phyloP scores from a whole-genome alignment of 169 alveolate genomes.

The Plasmodium yoelii region DNA sequence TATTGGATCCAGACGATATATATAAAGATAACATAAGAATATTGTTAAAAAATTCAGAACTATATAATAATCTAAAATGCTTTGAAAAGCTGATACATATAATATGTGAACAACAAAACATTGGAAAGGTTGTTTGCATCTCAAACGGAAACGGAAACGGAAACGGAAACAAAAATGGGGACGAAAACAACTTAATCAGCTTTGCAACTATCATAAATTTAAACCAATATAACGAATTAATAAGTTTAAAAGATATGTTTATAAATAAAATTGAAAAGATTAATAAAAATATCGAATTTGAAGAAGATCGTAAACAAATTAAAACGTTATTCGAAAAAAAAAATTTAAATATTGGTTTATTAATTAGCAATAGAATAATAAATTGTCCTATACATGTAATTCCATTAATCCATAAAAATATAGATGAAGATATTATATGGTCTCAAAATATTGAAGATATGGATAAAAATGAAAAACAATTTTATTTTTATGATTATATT shows the following conservation, averaged over 20 bases:
- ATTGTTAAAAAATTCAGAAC: constrained; percentile 31
- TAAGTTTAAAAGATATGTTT: constrained; percentile 26
- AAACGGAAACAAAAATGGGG: constrained; percentile 16
- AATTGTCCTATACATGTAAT: constrained; percentile 60
- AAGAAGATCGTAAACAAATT: constrained; percentile 11
- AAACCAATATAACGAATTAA: constrained; percentile 63
- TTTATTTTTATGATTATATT: constrained; percentile 42
- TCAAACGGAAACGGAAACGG: constrained; percentile 9
- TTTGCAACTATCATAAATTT: constrained; percentile 62
- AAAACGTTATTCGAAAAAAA: neutral
- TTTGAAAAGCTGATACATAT: constrained; percentile 23
- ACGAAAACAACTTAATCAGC: constrained; percentile 27
- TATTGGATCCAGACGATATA: constrained; percentile 48
- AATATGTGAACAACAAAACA: constrained; percentile 74
- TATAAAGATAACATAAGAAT: constrained; percentile 50
- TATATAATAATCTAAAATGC: constrained; percentile 29
- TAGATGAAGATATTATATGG: constrained; percentile 52
- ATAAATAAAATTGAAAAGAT: constrained; percentile 30
- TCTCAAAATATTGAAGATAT: constrained; percentile 52
- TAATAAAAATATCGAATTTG: neutral
- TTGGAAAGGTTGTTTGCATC: constrained; percentile 34
- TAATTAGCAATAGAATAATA: constrained; percentile 27
- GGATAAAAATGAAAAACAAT: constrained; percentile 41
- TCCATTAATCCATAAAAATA: constrained; percentile 42
- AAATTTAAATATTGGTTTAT: constrained; percentile 24